Conservation (phyloP, 2,329 filamentous ascomycete species). For the Fusarium chuoi region DNA sequence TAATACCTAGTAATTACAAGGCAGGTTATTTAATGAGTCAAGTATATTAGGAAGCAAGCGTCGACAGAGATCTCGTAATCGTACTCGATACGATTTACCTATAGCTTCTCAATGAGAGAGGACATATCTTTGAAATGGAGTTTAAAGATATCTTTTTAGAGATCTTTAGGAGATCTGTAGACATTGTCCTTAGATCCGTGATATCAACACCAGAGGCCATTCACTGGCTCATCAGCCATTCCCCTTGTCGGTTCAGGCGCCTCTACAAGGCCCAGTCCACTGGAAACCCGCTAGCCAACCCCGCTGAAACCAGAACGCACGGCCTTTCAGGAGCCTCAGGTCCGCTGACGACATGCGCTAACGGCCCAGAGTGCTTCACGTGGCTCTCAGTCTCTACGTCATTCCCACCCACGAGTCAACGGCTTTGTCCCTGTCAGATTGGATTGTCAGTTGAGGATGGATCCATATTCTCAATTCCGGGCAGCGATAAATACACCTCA, state of each 20-base stretch:
- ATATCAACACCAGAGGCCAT: conserved; percentile 3
- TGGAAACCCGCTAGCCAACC: conserved; percentile 12
- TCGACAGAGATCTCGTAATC: neutral
- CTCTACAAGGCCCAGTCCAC: conserved; percentile 14
- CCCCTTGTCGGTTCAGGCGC: conserved; percentile 27
- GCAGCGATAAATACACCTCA: neutral
- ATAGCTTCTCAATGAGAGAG: neutral
- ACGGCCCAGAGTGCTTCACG: conserved; percentile 20
- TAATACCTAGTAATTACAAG: neutral
- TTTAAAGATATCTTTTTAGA: no score
- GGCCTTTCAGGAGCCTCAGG: conserved; percentile 19
- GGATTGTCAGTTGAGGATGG: neutral
- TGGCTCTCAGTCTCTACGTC: conserved; percentile 27
- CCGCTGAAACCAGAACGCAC: conserved; percentile 15
- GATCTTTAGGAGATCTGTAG: neutral
- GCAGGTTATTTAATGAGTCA: conserved; percentile 5
- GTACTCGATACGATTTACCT: neutral
- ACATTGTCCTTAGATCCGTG: neutral
- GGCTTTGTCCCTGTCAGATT: conserved; percentile 1
- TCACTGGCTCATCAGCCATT: neutral
- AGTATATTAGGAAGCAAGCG: conserved; percentile 4
- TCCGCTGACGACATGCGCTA: conserved; percentile 38
- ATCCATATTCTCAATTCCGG: neutral
- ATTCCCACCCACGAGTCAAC: conserved; percentile 13
- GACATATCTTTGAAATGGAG: no score